phyloP scores from a whole-genome alignment of 202 grass and related monocot genomes.

The Alloteropsis angusta region DNA sequence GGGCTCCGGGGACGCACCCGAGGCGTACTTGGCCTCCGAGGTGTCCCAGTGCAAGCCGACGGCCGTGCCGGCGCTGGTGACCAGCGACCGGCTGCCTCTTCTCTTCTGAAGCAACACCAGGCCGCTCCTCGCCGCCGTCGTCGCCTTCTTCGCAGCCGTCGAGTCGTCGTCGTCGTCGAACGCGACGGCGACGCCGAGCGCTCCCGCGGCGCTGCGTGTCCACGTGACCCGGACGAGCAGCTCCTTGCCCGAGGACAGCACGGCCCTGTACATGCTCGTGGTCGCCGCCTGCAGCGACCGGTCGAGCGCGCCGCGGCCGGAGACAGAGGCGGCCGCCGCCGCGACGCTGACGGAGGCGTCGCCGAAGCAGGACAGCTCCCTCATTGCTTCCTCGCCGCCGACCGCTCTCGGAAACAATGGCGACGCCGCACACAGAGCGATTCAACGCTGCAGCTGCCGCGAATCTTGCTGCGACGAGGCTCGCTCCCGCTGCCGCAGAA shows the following conservation, averaged over 20 bases:
- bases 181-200: slow-evolving; percentile 24
- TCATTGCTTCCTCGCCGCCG: slow-evolving; percentile 31
- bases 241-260: slow-evolving; percentile 49
- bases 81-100: slow-evolving; percentile 46
- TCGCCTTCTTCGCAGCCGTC: neutral
- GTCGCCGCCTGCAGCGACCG: slow-evolving; percentile 38
- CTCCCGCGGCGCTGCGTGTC: slow-evolving; percentile 31
- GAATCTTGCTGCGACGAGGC: neutral
- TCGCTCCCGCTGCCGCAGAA: neutral
- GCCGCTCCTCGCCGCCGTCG: neutral
- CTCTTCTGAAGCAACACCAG: slow-evolving; percentile 44
- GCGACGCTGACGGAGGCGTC: slow-evolving; percentile 49
- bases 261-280: slow-evolving; percentile 53
- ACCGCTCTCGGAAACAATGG: neutral
- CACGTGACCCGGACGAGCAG: slow-evolving; percentile 54
- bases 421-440: neutral
- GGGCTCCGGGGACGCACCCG: too few relatives aligned
- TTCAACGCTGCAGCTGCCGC: too few relatives aligned
- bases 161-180: slow-evolving; percentile 27
- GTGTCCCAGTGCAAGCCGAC: slow-evolving; percentile 67
- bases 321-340: neutral
- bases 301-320: slow-evolving; percentile 32
- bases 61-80: slow-evolving; percentile 28
- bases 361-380: slow-evolving; percentile 77
- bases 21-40: too few relatives aligned